Conservation (phyloP, 2,329 filamentous ascomycete genomes). For the Botrytis cinerea region DNA sequence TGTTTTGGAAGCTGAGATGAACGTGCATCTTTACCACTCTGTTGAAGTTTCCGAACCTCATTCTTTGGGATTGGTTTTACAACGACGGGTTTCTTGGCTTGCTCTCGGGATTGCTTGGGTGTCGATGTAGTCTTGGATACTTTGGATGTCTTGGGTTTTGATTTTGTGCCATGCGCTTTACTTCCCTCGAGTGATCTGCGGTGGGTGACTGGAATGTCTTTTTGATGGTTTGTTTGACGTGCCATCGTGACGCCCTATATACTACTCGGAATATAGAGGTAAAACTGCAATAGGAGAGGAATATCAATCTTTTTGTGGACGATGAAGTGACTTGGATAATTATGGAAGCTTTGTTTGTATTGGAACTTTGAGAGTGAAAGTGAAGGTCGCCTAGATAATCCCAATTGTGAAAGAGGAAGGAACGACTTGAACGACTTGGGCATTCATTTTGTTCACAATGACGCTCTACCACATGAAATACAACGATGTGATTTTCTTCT, state of each 20-base stretch:
- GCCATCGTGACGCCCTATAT: not conserved
- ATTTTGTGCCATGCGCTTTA: not conserved
- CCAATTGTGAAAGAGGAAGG: not conserved
- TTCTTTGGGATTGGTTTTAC: constrained; percentile 18
- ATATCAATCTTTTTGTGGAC: not conserved
- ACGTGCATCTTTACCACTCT: not conserved
- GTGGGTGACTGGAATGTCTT: not conserved
- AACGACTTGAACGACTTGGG: not conserved
- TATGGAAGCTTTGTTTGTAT: not conserved
- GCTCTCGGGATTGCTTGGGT: not conserved
- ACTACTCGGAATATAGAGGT: not conserved
- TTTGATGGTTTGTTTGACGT: constrained; percentile 4
- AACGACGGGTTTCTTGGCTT: not conserved
- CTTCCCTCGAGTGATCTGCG: not conserved
- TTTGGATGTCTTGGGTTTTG: not conserved
- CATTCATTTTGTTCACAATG: not conserved
- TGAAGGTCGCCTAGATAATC: not conserved
- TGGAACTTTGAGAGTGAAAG: not conserved
- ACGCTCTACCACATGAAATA: too few relatives aligned
- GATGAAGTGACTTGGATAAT: not conserved
- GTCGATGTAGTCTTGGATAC: not conserved
- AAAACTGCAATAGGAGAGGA: not conserved
- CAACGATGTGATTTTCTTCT: not conserved
- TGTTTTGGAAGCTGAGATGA: not conserved
- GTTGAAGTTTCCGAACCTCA: constrained; percentile 1